Evolutionary conservation across 352 stramenopile species (phyloP), one percentile per base, ranked within the genome.

Genomic region (Bremia lactucae): DNA sequence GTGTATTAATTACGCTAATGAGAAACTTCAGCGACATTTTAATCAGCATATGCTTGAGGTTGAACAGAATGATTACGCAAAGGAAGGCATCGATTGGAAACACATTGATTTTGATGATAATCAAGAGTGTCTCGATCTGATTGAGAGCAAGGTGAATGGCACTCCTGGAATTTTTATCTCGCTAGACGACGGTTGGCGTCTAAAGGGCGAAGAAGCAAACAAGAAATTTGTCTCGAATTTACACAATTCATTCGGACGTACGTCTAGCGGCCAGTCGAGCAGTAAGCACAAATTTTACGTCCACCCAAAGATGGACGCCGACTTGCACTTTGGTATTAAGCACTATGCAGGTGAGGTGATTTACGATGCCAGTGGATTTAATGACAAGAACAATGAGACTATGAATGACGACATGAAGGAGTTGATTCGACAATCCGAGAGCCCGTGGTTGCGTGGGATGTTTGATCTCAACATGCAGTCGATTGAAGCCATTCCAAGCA

Each of bases 351-450:
- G 94, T 21, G 89, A 97, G 52, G 94, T 99, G 10, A 87, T 95
- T 28, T 99, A 99, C 68, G 96, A 96, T 49, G 94, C 87, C 0
- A 96, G 81, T 47, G 90, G 90, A 22, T 99, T 98, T 59, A 96
- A 98, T 21, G 95, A 98, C 56, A 98, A 98, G 67, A 98, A 98
- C 79, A 96, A 97, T 45, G 96, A 99, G 58, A 97, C 87, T 36
- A 51, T 98, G 48, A 95, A 96, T 48, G 84, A 95, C 49, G 87
- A 96, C 42, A 93, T 94, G 81, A 94, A 94, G 62, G 84, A 96
- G 46, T 59, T 96, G 8, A 87, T 95, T 38, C 83, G 91, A 9
- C 69, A 90, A 53, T 92, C 76, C 3, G 55, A 65, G 42, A 92
- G 72, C 38, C 69, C 83, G 25, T 94, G 78, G 78, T 69, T 94